A percentile compares a stretch with the other conserved stretches of the same genome.
Evolutionary conservation across 257 asterid genomes (phyloP).

Genomic region (Solanum chaucha): DNA sequence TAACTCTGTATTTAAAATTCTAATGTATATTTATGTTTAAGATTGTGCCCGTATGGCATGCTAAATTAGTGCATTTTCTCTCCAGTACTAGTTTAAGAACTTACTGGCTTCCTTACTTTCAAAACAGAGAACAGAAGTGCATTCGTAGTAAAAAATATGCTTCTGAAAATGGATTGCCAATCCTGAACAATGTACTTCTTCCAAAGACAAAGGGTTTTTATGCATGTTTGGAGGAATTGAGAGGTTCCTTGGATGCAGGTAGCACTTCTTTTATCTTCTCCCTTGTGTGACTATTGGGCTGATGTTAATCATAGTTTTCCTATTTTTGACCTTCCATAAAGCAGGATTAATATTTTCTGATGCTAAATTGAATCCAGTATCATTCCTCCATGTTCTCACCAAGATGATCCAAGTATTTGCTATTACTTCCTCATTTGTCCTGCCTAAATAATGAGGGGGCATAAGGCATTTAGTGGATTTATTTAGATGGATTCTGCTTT

Average conservation of each 20-base stretch:
- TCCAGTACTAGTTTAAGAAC: not conserved
- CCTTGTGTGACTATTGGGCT: not conserved
- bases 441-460: not conserved
- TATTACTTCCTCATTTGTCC: not conserved
- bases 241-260: slow-evolving; percentile 89
- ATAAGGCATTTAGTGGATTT: not conserved
- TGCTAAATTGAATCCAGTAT: not conserved
- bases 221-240: slow-evolving; percentile 56
- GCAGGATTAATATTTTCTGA: not conserved
- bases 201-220: slow-evolving; percentile 82
- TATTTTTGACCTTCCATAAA: not conserved
- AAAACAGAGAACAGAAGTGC: slow-evolving; percentile 77
- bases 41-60: not conserved
- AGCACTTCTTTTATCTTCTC: not conserved
- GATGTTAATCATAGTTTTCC: not conserved
- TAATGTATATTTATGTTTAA: not conserved
- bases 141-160: slow-evolving; percentile 68
- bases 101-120: not conserved
- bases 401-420: not conserved
- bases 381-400: not conserved
- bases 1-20: not conserved
- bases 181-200: slow-evolving; percentile 69
- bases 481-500: not conserved
- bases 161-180: slow-evolving; percentile 65
- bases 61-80: not conserved